Conservation (phyloP, 768 basidiomycete genomes). For the Pleurotus cornucopiae region DNA sequence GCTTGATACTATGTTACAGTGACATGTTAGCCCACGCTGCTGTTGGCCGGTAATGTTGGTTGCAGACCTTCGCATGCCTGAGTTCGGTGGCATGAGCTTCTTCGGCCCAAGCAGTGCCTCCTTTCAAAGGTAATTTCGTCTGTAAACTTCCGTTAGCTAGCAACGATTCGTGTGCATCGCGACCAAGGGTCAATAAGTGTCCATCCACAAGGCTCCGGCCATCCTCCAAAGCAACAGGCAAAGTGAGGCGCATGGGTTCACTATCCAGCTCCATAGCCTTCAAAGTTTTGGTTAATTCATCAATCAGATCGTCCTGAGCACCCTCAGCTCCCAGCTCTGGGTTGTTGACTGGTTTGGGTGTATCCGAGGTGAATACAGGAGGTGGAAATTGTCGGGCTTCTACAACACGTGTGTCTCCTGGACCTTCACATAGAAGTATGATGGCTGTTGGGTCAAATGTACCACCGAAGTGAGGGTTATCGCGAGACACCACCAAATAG, state of each 20-base stretch:
- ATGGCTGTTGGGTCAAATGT: slow-evolving; percentile 68
- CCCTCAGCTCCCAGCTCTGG: slow-evolving; percentile 6
- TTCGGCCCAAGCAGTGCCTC: slow-evolving; percentile 58
- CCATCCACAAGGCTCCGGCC: slow-evolving; percentile 36
- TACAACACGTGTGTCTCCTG: slow-evolving; percentile 42
- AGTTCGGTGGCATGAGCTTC: slow-evolving; percentile 42
- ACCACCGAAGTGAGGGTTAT: slow-evolving; percentile 65
- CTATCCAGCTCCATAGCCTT: slow-evolving; percentile 30
- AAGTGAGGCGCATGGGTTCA: slow-evolving; percentile 30
- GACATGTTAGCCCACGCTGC: neutral
- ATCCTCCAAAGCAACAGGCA: slow-evolving; percentile 33
- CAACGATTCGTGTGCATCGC: slow-evolving; percentile 42
- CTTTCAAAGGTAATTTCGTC: slow-evolving; percentile 35
- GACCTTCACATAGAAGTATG: slow-evolving; percentile 52
- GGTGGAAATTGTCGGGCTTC: slow-evolving; percentile 76
- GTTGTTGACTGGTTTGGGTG: neutral
- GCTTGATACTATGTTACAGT: slow-evolving; percentile 44
- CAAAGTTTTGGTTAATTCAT: slow-evolving; percentile 39
- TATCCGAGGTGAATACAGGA: slow-evolving; percentile 27
- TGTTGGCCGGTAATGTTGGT: no score
- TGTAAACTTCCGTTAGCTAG: slow-evolving; percentile 16
- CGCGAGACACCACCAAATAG: slow-evolving; percentile 69
- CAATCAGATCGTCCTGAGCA: slow-evolving; percentile 20
- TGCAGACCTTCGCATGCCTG: slow-evolving; percentile 50
- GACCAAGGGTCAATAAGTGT: slow-evolving; percentile 41